phyloP scores from a whole-genome alignment of 1,139 yeast genomes.

The Sugiyamaella xylanicola region DNA sequence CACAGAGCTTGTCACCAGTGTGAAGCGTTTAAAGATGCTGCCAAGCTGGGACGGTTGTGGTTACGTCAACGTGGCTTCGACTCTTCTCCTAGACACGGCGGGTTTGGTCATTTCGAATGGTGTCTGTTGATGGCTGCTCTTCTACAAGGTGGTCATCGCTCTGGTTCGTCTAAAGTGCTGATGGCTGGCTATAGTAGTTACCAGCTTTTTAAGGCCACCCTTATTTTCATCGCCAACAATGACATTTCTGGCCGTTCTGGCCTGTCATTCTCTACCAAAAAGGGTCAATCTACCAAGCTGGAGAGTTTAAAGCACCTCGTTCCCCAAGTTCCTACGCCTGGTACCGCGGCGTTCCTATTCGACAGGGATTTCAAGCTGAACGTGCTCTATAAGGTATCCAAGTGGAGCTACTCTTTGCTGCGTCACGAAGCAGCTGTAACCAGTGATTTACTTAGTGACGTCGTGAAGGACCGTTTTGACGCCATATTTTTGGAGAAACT shows the following conservation, averaged over 20 bases:
- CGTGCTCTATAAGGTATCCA: conserved; percentile 78
- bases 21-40: conserved; percentile 86
- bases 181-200: conserved; percentile 88
- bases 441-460: conserved; percentile 68
- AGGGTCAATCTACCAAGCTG: conserved; percentile 24
- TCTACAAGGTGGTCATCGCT: conserved; percentile 75
- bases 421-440: conserved; percentile 71
- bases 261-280: conserved; percentile 21
- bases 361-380: conserved; percentile 77
- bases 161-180: conserved; percentile 51
- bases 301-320: conserved; percentile 10
- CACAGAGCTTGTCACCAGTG: conserved; percentile 76
- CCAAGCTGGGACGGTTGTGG: conserved; percentile 87
- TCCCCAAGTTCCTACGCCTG: conserved; percentile 23
- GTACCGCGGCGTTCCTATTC: conserved; percentile 51
- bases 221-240: conserved; percentile 77
- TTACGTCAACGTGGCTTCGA: conserved; percentile 80
- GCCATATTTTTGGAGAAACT: conserved; percentile 74
- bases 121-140: conserved; percentile 78
- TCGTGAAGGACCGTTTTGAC: conserved; percentile 80
- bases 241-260: conserved; percentile 48
- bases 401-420: conserved; percentile 63
- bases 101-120: conserved; percentile 93
- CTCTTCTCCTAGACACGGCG: conserved; percentile 57
- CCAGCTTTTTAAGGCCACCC: conserved; percentile 86